These are phyloP conservation scores for Zygotorulaspora mrakii DNA, from an alignment of 1,139 yeast genomes.

Conservation along the genomic window DNA sequence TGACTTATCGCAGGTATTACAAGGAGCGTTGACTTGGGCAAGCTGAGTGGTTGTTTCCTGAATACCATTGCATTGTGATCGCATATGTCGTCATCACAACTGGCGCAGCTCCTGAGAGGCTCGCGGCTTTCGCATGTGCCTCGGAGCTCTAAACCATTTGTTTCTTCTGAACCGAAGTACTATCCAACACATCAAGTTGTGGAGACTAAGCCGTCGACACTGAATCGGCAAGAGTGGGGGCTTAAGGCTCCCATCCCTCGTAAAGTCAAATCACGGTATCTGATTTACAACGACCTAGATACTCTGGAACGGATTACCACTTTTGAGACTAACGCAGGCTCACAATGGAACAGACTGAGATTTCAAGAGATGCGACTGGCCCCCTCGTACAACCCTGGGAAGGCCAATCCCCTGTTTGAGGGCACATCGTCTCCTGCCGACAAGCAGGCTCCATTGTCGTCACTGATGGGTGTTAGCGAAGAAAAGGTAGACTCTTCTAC, in stretches of 20 bases:
- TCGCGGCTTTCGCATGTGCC: slow-evolving; percentile 34
- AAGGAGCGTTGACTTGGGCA: too few relatives aligned
- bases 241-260: slow-evolving; percentile 55
- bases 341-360: slow-evolving; percentile 47
- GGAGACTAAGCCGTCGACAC: slow-evolving; percentile 53
- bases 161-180: slow-evolving; percentile 20
- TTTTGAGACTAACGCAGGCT: slow-evolving; percentile 48
- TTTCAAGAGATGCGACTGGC: slow-evolving; percentile 51
- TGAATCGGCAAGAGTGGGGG: slow-evolving; percentile 61
- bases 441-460: slow-evolving; percentile 19
- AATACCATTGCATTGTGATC: too few relatives aligned
- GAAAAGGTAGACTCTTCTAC: slow-evolving; percentile 16
- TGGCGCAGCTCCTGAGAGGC: slow-evolving; percentile 22
- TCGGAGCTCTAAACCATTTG: slow-evolving; percentile 22
- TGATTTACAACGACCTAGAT: slow-evolving; percentile 51
- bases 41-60: too few relatives aligned
- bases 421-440: slow-evolving; percentile 25
- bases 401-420: slow-evolving; percentile 37
- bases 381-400: slow-evolving; percentile 32
- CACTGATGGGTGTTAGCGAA: slow-evolving; percentile 19
- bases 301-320: slow-evolving; percentile 50
- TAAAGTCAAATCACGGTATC: slow-evolving; percentile 45
- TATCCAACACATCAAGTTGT: slow-evolving; percentile 56
- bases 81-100: slow-evolving; percentile 8
- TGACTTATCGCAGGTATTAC: too few relatives aligned